Evolutionary conservation across 2,329 filamentous ascomycete species (phyloP).

Genomic region (Calonectria naviculata): DNA sequence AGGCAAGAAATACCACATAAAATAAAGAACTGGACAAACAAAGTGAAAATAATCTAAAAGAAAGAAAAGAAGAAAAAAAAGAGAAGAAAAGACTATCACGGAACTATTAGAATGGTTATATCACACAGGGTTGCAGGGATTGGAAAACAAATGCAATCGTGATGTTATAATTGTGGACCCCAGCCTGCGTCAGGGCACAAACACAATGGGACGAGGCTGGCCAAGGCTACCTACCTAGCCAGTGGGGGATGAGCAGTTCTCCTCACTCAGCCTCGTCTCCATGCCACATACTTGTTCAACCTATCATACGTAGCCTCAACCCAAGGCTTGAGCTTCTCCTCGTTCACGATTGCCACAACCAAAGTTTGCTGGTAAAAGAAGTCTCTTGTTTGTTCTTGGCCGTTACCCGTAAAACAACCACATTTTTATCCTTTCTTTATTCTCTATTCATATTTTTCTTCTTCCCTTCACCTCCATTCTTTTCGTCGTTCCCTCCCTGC

Average conservation of each 20-base stretch:
- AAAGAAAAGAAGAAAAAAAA: no score
- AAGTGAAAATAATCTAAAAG: no score
- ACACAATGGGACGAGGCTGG: slow-evolving; percentile 10
- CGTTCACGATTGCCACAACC: background rate
- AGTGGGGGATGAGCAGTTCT: background rate
- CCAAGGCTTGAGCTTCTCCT: background rate
- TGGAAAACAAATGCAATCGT: no score
- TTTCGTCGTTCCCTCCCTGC: background rate
- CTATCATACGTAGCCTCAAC: slow-evolving; percentile 11
- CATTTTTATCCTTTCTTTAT: background rate
- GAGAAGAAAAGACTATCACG: no score
- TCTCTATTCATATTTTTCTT: background rate
- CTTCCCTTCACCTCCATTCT: background rate
- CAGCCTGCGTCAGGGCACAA: background rate
- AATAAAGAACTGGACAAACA: no score
- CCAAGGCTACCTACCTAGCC: no score
- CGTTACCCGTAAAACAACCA: background rate
- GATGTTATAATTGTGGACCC: no score
- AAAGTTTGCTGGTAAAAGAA: background rate
- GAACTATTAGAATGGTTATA: no score
- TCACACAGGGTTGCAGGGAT: no score
- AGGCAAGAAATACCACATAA: no score
- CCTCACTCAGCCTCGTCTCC: slow-evolving; percentile 14
- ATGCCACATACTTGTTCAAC: background rate
- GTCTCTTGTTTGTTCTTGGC: background rate